A percentile compares a stretch with the other conserved stretches of the same genome.
Evolutionary conservation across 1,139 yeast species (phyloP).

Genomic region (Blastobotrys aristatus): DNA sequence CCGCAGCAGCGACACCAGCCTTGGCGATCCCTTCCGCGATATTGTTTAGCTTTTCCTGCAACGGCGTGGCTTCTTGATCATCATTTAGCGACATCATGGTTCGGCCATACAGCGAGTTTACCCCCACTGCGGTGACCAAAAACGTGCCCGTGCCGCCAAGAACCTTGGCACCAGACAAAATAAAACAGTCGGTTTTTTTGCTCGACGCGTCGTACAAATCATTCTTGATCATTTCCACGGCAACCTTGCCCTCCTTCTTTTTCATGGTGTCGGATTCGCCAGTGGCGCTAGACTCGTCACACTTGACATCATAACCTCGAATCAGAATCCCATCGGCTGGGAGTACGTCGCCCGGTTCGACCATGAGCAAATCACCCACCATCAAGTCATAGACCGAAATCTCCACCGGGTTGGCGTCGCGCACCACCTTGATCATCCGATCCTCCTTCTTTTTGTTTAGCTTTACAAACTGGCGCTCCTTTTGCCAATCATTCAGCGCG

Average conservation of each 20-base stretch:
- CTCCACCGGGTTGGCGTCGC: constrained; percentile 65
- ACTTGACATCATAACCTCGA: constrained; percentile 67
- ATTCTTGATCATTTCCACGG: constrained; percentile 33
- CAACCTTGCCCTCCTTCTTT: constrained; percentile 53
- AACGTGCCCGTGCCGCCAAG: constrained; percentile 84
- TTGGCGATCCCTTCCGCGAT: constrained; percentile 93
- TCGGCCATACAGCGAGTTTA: constrained; percentile 82
- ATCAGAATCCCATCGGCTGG: constrained; percentile 83
- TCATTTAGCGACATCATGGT: constrained; percentile 71
- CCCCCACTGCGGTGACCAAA: constrained; percentile 86
- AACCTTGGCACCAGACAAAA: constrained; percentile 87
- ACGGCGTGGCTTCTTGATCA: constrained; percentile 80
- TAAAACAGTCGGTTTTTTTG: constrained; percentile 62
- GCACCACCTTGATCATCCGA: constrained; percentile 67
- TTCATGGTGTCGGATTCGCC: constrained; percentile 86
- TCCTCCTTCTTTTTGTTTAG: constrained; percentile 76
- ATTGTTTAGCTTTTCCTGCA: constrained; percentile 73
- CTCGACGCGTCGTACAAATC: constrained; percentile 24
- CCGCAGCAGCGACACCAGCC: constrained; percentile 83
- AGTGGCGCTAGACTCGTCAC: constrained; percentile 89
- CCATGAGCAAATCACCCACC: constrained; percentile 77
- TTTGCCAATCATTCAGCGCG: constrained; percentile 92
- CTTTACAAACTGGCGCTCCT: constrained; percentile 87
- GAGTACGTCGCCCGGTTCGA: constrained; percentile 92
- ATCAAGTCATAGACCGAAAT: constrained; percentile 69